Evolutionary conservation across 2,329 filamentous ascomycete genomes (phyloP).

Genomic region (Dryadomyces sulphureus): DNA sequence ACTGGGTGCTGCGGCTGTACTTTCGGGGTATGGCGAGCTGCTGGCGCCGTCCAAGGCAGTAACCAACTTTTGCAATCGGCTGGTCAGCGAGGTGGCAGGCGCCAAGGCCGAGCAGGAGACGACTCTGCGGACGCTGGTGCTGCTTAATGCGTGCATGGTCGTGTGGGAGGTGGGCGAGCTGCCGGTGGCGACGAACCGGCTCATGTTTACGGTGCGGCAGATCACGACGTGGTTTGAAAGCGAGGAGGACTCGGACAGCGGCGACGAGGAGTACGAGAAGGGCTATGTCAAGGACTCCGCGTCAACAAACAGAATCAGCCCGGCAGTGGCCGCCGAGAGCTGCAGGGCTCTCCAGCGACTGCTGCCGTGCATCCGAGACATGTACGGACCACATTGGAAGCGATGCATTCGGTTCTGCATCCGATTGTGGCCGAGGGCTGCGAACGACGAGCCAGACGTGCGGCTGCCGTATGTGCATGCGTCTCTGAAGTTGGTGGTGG

Average conservation of each 20-base stretch:
- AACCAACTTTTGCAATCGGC: slow-evolving; percentile 40
- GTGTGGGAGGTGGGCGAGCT: slow-evolving; percentile 37
- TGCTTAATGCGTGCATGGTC: slow-evolving; percentile 36
- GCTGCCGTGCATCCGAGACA: slow-evolving; percentile 59
- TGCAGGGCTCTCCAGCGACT: slow-evolving; percentile 45
- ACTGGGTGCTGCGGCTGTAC: slow-evolving; percentile 32
- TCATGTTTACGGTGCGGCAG: slow-evolving; percentile 73
- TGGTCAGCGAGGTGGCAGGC: slow-evolving; percentile 45
- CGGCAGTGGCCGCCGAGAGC: slow-evolving; percentile 31
- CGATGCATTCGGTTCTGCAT: slow-evolving; percentile 44
- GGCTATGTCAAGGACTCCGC: not conserved
- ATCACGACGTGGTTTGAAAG: slow-evolving; percentile 50
- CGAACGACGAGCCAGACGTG: slow-evolving; percentile 25
- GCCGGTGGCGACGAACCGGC: slow-evolving; percentile 48
- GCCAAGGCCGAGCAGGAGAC: slow-evolving; percentile 27
- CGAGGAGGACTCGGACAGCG: slow-evolving; percentile 17
- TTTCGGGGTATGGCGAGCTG: slow-evolving; percentile 36
- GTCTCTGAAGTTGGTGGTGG: slow-evolving; percentile 55
- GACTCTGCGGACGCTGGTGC: slow-evolving; percentile 31
- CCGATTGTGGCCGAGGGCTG: slow-evolving; percentile 37
- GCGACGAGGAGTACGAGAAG: slow-evolving; percentile 1
- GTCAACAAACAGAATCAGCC: slow-evolving; percentile 17
- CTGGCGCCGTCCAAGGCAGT: slow-evolving; percentile 31
- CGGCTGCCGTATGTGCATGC: slow-evolving; percentile 52
- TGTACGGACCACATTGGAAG: slow-evolving; percentile 84